Evolutionary conservation across 2,329 filamentous ascomycete genomes (phyloP).

Genomic region (Colletotrichum chrysophilum): DNA sequence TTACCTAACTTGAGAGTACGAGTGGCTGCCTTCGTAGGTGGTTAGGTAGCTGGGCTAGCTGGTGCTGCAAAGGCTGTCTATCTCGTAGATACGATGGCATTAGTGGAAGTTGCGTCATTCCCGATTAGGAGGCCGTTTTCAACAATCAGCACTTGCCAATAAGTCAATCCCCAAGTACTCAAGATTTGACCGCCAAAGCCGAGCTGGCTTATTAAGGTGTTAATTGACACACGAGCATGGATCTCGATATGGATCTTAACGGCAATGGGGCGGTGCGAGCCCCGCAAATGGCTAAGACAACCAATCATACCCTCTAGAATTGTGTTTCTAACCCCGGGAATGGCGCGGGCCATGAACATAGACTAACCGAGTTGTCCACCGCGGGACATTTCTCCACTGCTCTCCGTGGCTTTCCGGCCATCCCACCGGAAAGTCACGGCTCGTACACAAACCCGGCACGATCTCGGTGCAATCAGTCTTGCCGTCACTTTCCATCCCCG

Average conservation of each 20-base stretch:
- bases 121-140: not conserved
- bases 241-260: too few relatives aligned
- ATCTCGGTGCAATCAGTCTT: not conserved
- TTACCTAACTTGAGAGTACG: constrained; percentile 16
- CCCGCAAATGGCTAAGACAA: not conserved
- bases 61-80: not conserved
- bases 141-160: not conserved
- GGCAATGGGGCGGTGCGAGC: too few relatives aligned
- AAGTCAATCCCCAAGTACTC: not conserved
- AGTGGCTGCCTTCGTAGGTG: not conserved
- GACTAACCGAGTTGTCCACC: too few relatives aligned
- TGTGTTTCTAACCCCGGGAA: not conserved
- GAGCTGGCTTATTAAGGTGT: not conserved
- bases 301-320: too few relatives aligned
- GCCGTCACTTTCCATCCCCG: not conserved
- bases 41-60: not conserved
- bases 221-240: not conserved
- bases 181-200: not conserved
- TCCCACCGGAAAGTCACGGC: not conserved
- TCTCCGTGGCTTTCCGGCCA: not conserved
- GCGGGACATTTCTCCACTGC: not conserved
- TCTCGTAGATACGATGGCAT: not conserved
- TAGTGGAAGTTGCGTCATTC: too few relatives aligned
- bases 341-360: not conserved
- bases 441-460: not conserved